Evolutionary conservation across 805 yeast genomes (phyloP).

Genomic region (Saturnispora quitensis): DNA sequence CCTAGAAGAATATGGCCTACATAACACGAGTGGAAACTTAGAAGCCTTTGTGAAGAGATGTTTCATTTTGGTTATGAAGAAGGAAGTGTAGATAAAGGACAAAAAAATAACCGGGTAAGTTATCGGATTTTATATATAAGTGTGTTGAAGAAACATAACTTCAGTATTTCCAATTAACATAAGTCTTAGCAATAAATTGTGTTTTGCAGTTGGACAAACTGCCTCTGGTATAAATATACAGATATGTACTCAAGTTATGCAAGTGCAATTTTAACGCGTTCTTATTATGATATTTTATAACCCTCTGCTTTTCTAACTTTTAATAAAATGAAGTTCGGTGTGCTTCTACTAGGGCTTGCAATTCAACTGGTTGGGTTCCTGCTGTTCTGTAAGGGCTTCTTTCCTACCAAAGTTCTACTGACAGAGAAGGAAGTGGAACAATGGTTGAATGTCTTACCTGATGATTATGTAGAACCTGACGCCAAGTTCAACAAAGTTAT

Average conservation of each 20-base stretch:
- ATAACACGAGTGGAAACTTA: background rate
- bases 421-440: constrained; percentile 44
- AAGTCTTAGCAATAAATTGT: background rate
- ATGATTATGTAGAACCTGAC: constrained; percentile 21
- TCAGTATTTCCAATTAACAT: background rate
- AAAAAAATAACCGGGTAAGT: background rate
- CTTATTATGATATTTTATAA: background rate
- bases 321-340: constrained; percentile 9
- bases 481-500: constrained; percentile 60
- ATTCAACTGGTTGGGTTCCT: constrained; percentile 46
- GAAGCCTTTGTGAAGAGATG: background rate
- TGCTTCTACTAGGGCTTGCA: constrained; percentile 11
- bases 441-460: constrained; percentile 25
- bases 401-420: constrained; percentile 78
- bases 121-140: background rate
- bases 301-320: background rate
- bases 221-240: background rate
- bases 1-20: constrained; percentile 9
- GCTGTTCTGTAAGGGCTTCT: constrained; percentile 73
- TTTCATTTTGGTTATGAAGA: background rate
- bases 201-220: background rate
- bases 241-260: background rate
- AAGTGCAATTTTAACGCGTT: background rate
- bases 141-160: background rate
- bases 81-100: background rate